Evolutionary conservation across 768 basidiomycete genomes (phyloP).

Genomic region (Lactarius hengduanensis): DNA sequence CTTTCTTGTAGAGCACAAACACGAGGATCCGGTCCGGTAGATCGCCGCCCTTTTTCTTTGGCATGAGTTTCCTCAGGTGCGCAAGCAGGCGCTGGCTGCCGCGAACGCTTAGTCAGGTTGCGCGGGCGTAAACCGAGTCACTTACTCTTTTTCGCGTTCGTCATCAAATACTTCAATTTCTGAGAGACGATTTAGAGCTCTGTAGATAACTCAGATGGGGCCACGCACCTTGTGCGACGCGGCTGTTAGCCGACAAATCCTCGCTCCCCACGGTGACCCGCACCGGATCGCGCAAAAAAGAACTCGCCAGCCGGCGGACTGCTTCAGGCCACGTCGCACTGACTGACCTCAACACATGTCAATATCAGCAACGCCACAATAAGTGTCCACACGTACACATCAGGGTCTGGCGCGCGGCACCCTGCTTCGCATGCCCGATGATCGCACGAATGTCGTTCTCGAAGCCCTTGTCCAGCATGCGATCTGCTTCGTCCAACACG

Average conservation of each 20-base stretch:
- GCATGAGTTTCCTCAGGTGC: conserved; percentile 52
- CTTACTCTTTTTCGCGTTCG: conserved; percentile 81
- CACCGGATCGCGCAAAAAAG: conserved; percentile 83
- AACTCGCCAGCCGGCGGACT: conserved; percentile 82
- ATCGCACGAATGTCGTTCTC: conserved; percentile 96
- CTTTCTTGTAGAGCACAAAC: conserved; percentile 97
- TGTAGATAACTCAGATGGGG: background rate
- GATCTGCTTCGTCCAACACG: conserved; percentile 95
- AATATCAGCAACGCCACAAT: background rate
- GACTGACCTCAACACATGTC: conserved; percentile 46
- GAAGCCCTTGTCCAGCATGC: conserved; percentile 98
- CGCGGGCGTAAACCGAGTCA: background rate
- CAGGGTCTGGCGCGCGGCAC: conserved; percentile 79
- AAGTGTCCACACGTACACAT: conserved; percentile 66
- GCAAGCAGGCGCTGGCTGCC: conserved; percentile 58
- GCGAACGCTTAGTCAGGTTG: background rate
- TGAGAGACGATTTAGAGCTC: conserved; percentile 13
- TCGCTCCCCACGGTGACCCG: conserved; percentile 95
- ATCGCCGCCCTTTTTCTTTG: conserved; percentile 59
- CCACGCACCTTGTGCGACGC: conserved; percentile 70
- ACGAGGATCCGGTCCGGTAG: conserved; percentile 75
- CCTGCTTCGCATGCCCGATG: conserved; percentile 69
- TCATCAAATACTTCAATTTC: conserved; percentile 90
- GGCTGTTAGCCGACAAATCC: conserved; percentile 89
- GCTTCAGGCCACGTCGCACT: conserved; percentile 99